Evolutionary conservation across 352 stramenopile species (phyloP), one percentile per base, ranked within the genome.

Genomic region (Globisporangium paddicum): DNA sequence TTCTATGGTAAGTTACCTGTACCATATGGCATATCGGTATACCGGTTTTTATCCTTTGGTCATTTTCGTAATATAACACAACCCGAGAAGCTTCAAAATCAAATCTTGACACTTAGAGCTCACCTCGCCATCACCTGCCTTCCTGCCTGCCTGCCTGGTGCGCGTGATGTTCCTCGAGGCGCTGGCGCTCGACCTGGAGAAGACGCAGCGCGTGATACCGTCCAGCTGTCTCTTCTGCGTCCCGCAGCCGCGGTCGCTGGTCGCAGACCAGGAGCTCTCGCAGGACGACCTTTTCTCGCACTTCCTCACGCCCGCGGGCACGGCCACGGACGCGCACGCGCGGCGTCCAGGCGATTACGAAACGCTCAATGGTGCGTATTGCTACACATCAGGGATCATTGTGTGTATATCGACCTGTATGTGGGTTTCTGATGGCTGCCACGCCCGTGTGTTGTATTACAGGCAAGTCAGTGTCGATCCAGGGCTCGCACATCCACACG

Each of bases 151-250:
- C 38, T 14, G 34, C 18, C 38, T n/a, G 13, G 16, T 9, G 38
- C 5, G 16, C 25, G 19, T 21, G 6, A 51, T 59, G 53, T 89
- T 82, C 56, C 42, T 87, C 44, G 58, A 48, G 4, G 75, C 69
- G 40, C 62, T 89, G 7, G 60, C 63, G 48, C 42, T 21, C 8
- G 75, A 85, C 37, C 63, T 89, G 42, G 66, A 66, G 58, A 64
- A 69, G 40, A 84, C 73, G 50, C 80, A 90, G 69, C 77, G 80
- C 58, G 63, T 69, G 25, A 63, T 90, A 14, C 60, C 71, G 16
- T 68, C 62, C 25, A 70, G 63, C 55, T 81, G 74, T 14, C 62
- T 92, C 34, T 79, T 92, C 55, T 92, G 82, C 46, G 73, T 89
- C 11, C 82, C 82, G 7, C 79, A 89, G 68, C 64, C 69, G 25